Evolutionary conservation across 768 basidiomycete species (phyloP).

Genomic region (Boletus pseudo-olivaceus): DNA sequence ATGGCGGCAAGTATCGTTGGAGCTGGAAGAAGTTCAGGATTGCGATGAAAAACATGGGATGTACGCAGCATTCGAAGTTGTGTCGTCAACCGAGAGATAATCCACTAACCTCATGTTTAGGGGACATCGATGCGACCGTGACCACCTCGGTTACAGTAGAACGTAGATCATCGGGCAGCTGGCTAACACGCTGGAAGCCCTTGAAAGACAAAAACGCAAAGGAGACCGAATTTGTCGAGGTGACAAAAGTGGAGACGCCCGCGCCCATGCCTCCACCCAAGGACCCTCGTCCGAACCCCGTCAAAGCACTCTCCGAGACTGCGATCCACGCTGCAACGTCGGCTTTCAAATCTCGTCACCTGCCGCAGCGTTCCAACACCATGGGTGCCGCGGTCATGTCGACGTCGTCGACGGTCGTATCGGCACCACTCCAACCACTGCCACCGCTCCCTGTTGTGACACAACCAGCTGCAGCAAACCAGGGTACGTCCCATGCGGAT

Average conservation of each 20-base stretch:
- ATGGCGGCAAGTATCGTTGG: slow-evolving; percentile 78
- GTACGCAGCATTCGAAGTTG: slow-evolving; percentile 41
- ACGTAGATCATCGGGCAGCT: slow-evolving; percentile 45
- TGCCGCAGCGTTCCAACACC: slow-evolving; percentile 30
- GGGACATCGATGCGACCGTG: slow-evolving; percentile 60
- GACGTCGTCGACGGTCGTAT: not conserved
- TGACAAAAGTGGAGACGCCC: slow-evolving; percentile 22
- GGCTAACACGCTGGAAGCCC: slow-evolving; percentile 48
- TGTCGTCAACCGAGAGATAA: not conserved
- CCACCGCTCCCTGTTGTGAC: slow-evolving; percentile 15
- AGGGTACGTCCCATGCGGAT: slow-evolving; percentile 13
- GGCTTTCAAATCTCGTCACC: slow-evolving; percentile 26
- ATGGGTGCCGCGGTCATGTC: slow-evolving; percentile 25
- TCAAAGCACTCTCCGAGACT: slow-evolving; percentile 34
- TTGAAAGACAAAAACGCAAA: slow-evolving; percentile 34
- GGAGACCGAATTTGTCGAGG: slow-evolving; percentile 31
- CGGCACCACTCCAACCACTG: slow-evolving; percentile 16
- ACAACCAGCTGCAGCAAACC: slow-evolving; percentile 10
- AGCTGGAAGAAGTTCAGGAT: slow-evolving; percentile 80
- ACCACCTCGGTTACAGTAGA: slow-evolving; percentile 63
- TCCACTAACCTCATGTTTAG: slow-evolving; percentile 33
- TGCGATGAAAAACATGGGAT: slow-evolving; percentile 79
- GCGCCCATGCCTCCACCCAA: slow-evolving; percentile 25
- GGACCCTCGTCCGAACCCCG: slow-evolving; percentile 32
- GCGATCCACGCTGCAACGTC: slow-evolving; percentile 29